Evolutionary conservation across 1,284 basidiomycete genomes (phyloP).

Genomic region (Microbotryomycetes sp.): DNA sequence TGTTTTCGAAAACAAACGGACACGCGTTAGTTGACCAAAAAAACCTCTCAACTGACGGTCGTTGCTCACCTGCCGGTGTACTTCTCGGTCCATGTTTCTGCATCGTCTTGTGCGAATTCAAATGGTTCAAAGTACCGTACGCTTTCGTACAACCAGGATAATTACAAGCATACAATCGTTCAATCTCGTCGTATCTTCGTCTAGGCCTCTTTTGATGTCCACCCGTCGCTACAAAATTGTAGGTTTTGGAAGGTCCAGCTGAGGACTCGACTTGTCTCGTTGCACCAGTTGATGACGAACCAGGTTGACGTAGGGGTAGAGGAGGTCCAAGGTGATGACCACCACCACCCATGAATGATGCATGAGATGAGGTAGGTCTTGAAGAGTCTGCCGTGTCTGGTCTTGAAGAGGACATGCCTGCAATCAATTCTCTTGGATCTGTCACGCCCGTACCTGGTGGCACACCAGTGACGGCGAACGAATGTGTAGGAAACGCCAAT

Average conservation of each 20-base stretch:
- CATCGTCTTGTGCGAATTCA: slow-evolving; percentile 88
- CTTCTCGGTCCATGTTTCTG: slow-evolving; percentile 81
- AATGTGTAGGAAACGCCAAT: background rate
- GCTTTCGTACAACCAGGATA: slow-evolving; percentile 75
- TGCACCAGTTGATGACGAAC: slow-evolving; percentile 5
- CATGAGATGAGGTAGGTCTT: background rate
- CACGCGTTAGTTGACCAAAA: background rate
- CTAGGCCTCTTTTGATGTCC: slow-evolving; percentile 75
- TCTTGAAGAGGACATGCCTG: background rate
- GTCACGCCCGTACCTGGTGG: background rate
- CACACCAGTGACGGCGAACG: background rate
- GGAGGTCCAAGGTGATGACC: no score
- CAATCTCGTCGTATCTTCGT: slow-evolving; percentile 81
- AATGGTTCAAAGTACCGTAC: slow-evolving; percentile 62
- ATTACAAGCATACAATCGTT: slow-evolving; percentile 76
- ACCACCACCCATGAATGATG: background rate
- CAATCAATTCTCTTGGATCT: background rate
- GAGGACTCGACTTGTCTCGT: background rate
- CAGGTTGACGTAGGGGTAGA: background rate
- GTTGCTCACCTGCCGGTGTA: slow-evolving; percentile 64
- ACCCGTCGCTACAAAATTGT: slow-evolving; percentile 69
- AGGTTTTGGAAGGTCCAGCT: slow-evolving; percentile 38
- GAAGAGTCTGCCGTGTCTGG: background rate
- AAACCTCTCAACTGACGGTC: slow-evolving; percentile 10
- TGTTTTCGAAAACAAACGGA: slow-evolving; percentile 41